Percentiles rank a stretch among this genome's conserved stretches.
Evolutionary conservation across 345 rosid species (phyloP).

Genomic region (Ceriops decandra): DNA sequence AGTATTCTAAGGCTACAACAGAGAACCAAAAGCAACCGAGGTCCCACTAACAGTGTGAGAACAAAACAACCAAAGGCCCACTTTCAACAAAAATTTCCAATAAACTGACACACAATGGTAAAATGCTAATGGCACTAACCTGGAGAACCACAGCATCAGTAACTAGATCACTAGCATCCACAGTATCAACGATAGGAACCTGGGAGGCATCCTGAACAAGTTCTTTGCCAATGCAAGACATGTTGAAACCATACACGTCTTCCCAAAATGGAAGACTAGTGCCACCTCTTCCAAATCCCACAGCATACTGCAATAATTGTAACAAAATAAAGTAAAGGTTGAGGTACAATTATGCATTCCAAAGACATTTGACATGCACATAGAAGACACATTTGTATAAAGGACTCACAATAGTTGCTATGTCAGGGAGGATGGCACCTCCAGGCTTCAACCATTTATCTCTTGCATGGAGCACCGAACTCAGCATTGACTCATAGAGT

Average conservation of each 20-base stretch:
- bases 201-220: slow-evolving; percentile 61
- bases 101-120: too few relatives aligned
- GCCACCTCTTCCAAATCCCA: slow-evolving; percentile 88
- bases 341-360: neutral
- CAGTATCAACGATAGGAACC: slow-evolving; percentile 66
- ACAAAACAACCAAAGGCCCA: too few relatives aligned
- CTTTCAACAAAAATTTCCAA: too few relatives aligned
- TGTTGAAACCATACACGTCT: slow-evolving; percentile 77
- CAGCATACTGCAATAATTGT: slow-evolving; percentile 52
- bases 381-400: neutral
- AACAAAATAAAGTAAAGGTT: slow-evolving; percentile 5
- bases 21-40: too few relatives aligned
- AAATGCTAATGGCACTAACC: slow-evolving; percentile 27
- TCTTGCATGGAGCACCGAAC: slow-evolving; percentile 87
- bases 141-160: slow-evolving; percentile 59
- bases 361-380: neutral
- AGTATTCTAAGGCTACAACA: too few relatives aligned
- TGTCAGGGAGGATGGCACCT: slow-evolving; percentile 96
- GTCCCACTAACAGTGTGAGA: too few relatives aligned
- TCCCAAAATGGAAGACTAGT: slow-evolving; percentile 96
- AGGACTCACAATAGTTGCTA: slow-evolving; percentile 75
- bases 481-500: slow-evolving; percentile 89
- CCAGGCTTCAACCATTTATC: slow-evolving; percentile 98
- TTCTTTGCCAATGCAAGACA: slow-evolving; percentile 84
- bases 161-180: slow-evolving; percentile 59